A percentile compares a stretch with the other conserved stretches of the same genome.
These are phyloP conservation scores for Arctium minus DNA, from an alignment of 129 eudicot species.

Conservation along the genomic window DNA sequence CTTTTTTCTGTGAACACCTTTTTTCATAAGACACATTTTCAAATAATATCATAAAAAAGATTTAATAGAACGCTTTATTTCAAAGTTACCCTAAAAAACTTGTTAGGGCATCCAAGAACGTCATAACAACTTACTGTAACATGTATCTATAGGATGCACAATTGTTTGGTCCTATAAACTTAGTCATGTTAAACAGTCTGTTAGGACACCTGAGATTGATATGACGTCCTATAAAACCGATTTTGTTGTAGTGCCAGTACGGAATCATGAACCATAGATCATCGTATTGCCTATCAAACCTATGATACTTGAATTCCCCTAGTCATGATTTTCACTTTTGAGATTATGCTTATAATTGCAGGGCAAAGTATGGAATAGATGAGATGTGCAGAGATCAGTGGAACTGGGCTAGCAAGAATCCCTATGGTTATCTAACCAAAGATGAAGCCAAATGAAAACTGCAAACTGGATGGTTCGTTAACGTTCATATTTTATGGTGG, in stretches of 20 bases:
- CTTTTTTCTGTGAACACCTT: background rate
- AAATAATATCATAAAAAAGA: background rate
- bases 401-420: conserved; percentile 99
- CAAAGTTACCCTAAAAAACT: background rate
- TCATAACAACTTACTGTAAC: background rate
- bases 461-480: background rate
- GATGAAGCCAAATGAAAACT: conserved; percentile 33
- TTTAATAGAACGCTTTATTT: background rate
- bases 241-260: background rate
- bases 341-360: conserved; percentile 32
- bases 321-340: background rate
- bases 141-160: background rate
- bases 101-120: background rate
- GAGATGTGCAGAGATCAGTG: conserved; percentile 97
- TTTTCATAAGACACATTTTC: too few species aligned
- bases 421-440: conserved; percentile 63
- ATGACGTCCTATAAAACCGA: background rate
- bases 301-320: background rate
- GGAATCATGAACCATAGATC: background rate
- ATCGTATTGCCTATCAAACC: background rate
- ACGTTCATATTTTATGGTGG: background rate
- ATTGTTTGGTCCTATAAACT: background rate
- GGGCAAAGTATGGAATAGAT: conserved; percentile 84
- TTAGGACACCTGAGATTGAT: background rate
- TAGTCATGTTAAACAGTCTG: background rate